These are phyloP conservation scores for Emergomyces orientalis DNA, from an alignment of 2,329 filamentous ascomycete genomes.

Conservation along the genomic window DNA sequence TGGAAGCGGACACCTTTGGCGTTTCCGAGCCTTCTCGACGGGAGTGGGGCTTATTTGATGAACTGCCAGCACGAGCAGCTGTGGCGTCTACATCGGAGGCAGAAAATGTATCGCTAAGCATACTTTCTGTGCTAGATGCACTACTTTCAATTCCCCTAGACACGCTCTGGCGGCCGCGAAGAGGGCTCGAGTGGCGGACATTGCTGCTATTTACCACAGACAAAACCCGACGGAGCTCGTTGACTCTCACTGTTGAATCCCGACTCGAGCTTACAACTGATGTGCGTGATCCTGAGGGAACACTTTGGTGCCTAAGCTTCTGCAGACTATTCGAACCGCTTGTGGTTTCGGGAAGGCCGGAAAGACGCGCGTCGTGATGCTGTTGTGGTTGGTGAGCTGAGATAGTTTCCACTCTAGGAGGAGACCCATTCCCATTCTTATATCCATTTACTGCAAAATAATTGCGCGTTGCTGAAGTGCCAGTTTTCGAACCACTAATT, in stretches of 20 bases:
- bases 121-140: conserved; percentile 37
- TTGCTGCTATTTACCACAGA: conserved; percentile 31
- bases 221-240: conserved; percentile 41
- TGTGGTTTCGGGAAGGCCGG: conserved; percentile 15
- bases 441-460: conserved; percentile 22
- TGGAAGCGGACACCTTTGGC: conserved; percentile 22
- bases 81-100: conserved; percentile 25
- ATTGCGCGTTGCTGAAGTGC: conserved; percentile 36
- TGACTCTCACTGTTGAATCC: conserved; percentile 40
- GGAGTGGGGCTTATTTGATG: conserved; percentile 23
- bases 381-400: conserved; percentile 17
- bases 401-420: conserved; percentile 20
- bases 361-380: conserved; percentile 16
- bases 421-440: conserved; percentile 25
- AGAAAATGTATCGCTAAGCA: conserved; percentile 34
- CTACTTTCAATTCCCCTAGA: conserved; percentile 26
- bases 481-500: conserved; percentile 63
- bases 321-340: conserved; percentile 23
- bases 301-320: conserved; percentile 29
- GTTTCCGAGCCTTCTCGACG: conserved; percentile 26
- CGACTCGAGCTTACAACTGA: conserved; percentile 31
- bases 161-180: conserved; percentile 31
- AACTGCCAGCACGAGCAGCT: conserved; percentile 19
- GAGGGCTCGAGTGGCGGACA: conserved; percentile 33
- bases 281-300: conserved; percentile 28